Evolutionary conservation across 2,329 filamentous ascomycete genomes (phyloP), one percentile per base, ranked within the genome.

Genomic region (Aspergillus ibericus): DNA sequence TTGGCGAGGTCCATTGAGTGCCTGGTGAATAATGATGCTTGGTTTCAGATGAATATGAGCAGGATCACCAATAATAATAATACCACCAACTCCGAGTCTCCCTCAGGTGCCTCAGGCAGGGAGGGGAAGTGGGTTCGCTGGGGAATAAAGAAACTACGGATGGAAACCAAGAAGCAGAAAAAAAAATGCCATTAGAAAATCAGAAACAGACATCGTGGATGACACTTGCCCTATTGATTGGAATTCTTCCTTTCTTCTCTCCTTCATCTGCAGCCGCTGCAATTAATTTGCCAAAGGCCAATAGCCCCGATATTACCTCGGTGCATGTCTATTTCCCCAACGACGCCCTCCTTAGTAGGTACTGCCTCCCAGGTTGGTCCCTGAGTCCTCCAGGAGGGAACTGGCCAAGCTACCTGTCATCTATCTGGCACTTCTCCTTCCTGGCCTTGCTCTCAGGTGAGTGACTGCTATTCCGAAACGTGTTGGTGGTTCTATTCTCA

Each of bases 371-470:
- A 18, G 38, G 18, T 20, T 22, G 20, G 38, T 42, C 38, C 38
- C 18, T 13, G 13, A 42, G 38, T 42, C 38, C 18, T 22, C 20
- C 44, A 48, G 22, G 22, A 48, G 25, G 44, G 25, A 32, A 32
- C 25, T 48, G 44, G 27, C 36, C 50, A 40, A 20, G 40, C 36
- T 53, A 53, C 51, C 36, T 53, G 54, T 56, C 55, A 56, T 56
- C 55, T 44, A 56, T 52, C 42, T 49, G 55, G 55, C 27, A 52
- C 48, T 56, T 40, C 29, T 18, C 27, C 18, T 34, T 16, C 29
- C 51, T 40, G 34, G 3, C 25, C 13, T 32, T 38, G 38, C 25
- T 42, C 25, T 42, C 25, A 44, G 27, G 51, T 34, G 36, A 53
- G 51, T 53, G 35, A 53, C 50, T 40, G 35, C 36, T 51, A 15